Evolutionary conservation across 352 stramenopile species (phyloP), one percentile per base, ranked within the genome.

Genomic region (Globisporangium nunn): DNA sequence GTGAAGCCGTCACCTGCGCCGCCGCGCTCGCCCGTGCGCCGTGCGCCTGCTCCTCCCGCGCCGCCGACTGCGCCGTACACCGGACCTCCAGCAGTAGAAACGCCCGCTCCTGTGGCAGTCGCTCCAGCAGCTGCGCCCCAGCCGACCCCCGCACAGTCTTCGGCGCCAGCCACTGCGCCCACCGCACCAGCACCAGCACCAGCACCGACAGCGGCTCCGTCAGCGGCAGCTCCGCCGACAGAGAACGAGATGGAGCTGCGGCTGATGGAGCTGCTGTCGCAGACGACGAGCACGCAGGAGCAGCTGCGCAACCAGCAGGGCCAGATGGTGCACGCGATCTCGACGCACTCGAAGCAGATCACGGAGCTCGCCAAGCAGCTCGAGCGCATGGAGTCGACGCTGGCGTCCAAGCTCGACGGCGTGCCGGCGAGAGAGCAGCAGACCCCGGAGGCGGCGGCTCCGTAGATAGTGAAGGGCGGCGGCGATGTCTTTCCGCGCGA

Each of bases 281-380:
- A 93, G 63, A 93, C 83, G 0, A 93, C 83, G 28, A 81, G 60
- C 39, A 93, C 83, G 4, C 83, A 93, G 52, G 75, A 89, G 62
- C 83, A 93, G 52, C 64, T 93, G 29, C 77, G 78, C 18, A 85
- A 82, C 59, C 83, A 93, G 60, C 83, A 93, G 37, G 74, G 68
- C 0, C 77, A 90, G 54, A 93, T 93, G 83, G 83, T 90, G 29
- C 78, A 79, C 44, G 78, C 83, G 17, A 87, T 93, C 57, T 74
- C 54, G 57, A 78, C 65, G 31, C 81, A 93, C 60, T 85, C 79
- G 15, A 83, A 91, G 59, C 81, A 93, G 70, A 91, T 91, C 52
- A 73, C 73, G 63, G 72, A 85, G 45, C 62, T 93, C 30, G 75
- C 83, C 41, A 88, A 91, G 67, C 81, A 93, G 45, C 68, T 93